Evolutionary conservation across 2,329 filamentous ascomycete genomes (phyloP), one percentile per base, ranked within the genome.

Genomic region (Colletotrichum tropicicola): DNA sequence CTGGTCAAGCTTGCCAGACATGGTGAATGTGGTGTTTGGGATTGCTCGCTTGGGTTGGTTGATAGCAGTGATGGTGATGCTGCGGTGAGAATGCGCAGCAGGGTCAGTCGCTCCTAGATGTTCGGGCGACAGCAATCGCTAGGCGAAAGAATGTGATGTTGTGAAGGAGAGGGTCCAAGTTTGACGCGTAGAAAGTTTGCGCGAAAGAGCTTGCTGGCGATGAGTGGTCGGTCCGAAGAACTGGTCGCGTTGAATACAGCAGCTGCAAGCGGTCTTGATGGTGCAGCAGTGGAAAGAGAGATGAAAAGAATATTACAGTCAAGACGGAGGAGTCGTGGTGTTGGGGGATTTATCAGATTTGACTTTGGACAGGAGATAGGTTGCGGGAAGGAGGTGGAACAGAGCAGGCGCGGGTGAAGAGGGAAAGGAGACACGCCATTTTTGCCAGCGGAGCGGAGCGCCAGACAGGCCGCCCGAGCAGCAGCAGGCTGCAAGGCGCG

Each of bases 1-100:
- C 85, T 97, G 91, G 80, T 98, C 94, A 77, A 99, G 92, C 85
- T 98, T 98, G 84, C 89, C 91, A 85, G 93, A 93, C 94, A 97
- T 97, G 71, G 73, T 91, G 80, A 75, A 68, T 68, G 65, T 48
- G 39, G 13, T 43, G 15, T 28, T 56, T 6, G 39, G 43, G 39
- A 15, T 30, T 49, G 39, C 13, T 51, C n/a, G 39, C n/a, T 44
- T 54, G 41, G 7, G 12, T 35, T 30, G 27, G 7, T 49, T 19
- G 23, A 19, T 15, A 41, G 8, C 17, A n/a, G 23, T 21, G 6
- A 21, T 30, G 6, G 32, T 28, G 6, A 32, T 17, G 55, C 61
- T 65, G 65, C 49, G 37, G 41, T 35, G 13, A 43, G 25, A 28
- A 6, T 44, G 37, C 44, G 39, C 65, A 65, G 48, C 65, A 43